Evolutionary conservation across 352 stramenopile genomes (phyloP), one percentile per base, ranked within the genome.

Genomic region (Aphanomyces cochlioides): DNA sequence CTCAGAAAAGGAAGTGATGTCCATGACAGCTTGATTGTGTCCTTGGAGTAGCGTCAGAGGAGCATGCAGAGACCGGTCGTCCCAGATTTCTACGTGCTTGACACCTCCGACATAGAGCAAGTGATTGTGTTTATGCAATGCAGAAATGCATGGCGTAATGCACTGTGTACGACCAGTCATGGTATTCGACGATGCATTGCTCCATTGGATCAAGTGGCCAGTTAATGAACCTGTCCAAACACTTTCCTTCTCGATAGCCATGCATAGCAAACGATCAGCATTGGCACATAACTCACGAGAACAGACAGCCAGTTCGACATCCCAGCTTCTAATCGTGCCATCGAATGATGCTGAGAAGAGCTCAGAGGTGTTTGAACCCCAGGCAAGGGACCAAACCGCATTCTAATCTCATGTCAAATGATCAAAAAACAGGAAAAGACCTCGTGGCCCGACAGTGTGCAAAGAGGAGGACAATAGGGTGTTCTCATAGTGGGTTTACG

Each of bases 341-440:
- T 99, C 96, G 74, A 99, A 96, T 10, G 88, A 97, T 6, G 95
- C 95, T 4, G 95, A 98, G 12, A 89, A 94, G 37, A 99, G 69
- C 57, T 96, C 96, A 40, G 73, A 78, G 10, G 83, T 79, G 59
- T 93, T 85, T 5, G 81, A 79, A 7, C 85, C 96, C 95, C 95
- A 99, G 21, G 88, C 81, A 8, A 97, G 85, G 63, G 96, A 93
- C 53, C 96, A 98, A 8, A 99, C 88, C 21, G 96, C 96, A 47
- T 96, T 82, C 60, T 91, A 67, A 13, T 28, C 28, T 3, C 56
- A n/a, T 5, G n/a, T 13, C 13, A 5, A 41, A 38, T 21, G 34
- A 61, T 41, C 0, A 12, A 17, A 4, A 38, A 6, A 17, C 3
- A 61, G 5, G 34, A 37, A 7, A 36, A 37, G 3, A 66, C 59